A percentile compares a stretch with the other conserved stretches of the same genome.
Evolutionary conservation across 257 asterid species (phyloP).

Genomic region (Osmanthus fragrans): DNA sequence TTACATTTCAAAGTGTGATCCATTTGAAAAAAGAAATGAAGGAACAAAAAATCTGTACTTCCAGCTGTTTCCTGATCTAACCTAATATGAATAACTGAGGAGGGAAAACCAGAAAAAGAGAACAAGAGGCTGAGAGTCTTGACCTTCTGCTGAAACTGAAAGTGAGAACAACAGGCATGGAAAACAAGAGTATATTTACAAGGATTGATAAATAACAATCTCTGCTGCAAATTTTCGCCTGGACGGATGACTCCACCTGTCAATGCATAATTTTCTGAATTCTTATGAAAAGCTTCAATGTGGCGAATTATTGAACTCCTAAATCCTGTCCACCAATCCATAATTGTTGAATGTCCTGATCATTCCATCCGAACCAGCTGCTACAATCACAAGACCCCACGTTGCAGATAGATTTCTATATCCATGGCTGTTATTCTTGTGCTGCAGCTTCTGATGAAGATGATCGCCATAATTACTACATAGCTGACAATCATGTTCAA

Average conservation of each 20-base stretch:
- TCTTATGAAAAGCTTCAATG: not conserved
- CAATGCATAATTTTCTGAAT: too few relatives aligned
- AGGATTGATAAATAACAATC: not conserved
- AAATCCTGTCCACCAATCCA: constrained; percentile 38
- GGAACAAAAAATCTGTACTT: not conserved
- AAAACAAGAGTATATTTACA: not conserved
- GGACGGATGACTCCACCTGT: not conserved
- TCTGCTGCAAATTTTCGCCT: not conserved
- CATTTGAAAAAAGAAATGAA: not conserved
- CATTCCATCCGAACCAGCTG: constrained; percentile 53
- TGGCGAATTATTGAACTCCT: not conserved
- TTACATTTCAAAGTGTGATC: not conserved
- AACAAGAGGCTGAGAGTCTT: not conserved
- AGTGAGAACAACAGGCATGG: not conserved
- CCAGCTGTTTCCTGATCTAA: not conserved
- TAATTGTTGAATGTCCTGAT: constrained; percentile 54
- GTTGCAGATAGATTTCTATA: constrained; percentile 23
- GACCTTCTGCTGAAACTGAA: not conserved
- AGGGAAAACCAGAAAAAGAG: not conserved
- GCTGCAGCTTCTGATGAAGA: constrained; percentile 25
- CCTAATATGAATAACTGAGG: not conserved
- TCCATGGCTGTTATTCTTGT: constrained; percentile 6
- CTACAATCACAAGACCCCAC: constrained; percentile 47
- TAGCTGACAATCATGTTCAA: constrained; percentile 18
- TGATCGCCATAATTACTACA: constrained; percentile 1